A percentile compares a stretch with the other conserved stretches of the same genome.
These are phyloP conservation scores for Platanthera guangdongensis DNA, from an alignment of 106 monocot species.

Conservation along the genomic window DNA sequence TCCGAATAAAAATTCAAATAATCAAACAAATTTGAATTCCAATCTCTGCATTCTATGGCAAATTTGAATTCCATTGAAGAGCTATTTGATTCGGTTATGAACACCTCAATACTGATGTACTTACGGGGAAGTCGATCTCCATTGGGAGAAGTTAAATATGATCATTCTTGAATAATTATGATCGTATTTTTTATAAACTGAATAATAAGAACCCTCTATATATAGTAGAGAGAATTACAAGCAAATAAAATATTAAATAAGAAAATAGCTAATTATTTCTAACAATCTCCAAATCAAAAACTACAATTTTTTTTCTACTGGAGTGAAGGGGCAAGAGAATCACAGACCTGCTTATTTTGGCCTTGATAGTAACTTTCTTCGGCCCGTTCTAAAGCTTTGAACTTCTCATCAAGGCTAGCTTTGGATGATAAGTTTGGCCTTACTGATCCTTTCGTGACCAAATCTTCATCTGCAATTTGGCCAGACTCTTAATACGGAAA, in stretches of 20 bases:
- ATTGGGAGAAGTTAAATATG: not conserved
- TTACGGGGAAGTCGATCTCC: not conserved
- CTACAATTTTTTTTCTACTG: not conserved
- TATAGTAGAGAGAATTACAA: too few species aligned
- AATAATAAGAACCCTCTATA: too few species aligned
- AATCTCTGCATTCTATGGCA: too few species aligned
- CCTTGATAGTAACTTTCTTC: conserved; percentile 60
- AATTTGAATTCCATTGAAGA: too few species aligned
- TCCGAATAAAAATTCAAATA: too few species aligned
- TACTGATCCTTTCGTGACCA: conserved; percentile 11
- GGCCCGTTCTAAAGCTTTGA: conserved; percentile 54
- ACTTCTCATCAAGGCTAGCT: conserved; percentile 34
- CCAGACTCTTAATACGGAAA: not conserved
- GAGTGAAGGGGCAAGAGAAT: not conserved
- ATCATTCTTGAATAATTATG: not conserved
- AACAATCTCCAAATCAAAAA: not conserved
- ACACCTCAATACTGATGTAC: too few species aligned
- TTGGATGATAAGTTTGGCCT: conserved; percentile 44
- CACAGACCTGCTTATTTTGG: conserved; percentile 49
- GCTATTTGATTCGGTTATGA: too few species aligned
- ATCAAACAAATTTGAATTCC: too few species aligned
- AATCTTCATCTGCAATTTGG: conserved; percentile 42
- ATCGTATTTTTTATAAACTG: too few species aligned
- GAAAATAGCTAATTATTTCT: too few species aligned
- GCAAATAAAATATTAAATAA: too few species aligned